Base-by-base conservation (phyloP, 345 rosid genomes). In the Salix brachista region DNA sequence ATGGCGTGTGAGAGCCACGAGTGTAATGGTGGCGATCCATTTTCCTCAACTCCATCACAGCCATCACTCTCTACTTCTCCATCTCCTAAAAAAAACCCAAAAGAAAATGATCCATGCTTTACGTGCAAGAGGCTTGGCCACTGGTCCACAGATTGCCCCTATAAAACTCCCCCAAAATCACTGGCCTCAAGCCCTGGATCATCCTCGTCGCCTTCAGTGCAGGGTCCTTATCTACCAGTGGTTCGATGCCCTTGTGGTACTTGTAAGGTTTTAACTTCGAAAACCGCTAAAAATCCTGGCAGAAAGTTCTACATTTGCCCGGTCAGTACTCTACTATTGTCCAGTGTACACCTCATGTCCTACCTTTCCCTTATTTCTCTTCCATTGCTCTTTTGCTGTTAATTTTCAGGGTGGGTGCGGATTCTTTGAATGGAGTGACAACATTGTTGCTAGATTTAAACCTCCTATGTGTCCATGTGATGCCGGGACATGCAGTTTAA, bases 391-490 rank as follows among this genome's bases (percentile, higher is more conserved):
- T 30, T 75, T 54, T 48, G 23, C 4, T 12, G 4, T 19, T 46
- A 23, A 5, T 32, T 14, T 67, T 52, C 54, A 78, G 67, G 65
- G 5, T 13, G 4, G n/a, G 7, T 75, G 82, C 60, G 0, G 1
- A 0, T 73, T 76, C 69, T 76, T 82, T 4, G 18, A 50, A 18
- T 79, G 85, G 82, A 68, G 30, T 36, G 80, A 79, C 28, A 36
- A 62, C 19, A 62, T 9, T 19, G 6, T 7, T 18, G 14, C n/a
- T 25, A 3, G 8, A 30, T 25, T 6, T 7, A 37, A 14, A 32
- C 26, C 14, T 73, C 85, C 85, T 4, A 26, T 8, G 32, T 82
- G 85, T 52, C 10, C 75, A 52, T 82, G 85, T 79, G 75, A 73
- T 23, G 85, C 56, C 37, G 85, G 82, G 4, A 50, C 13, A 0